Evolutionary conservation across 75 land plant species (phyloP).

Genomic region (Selaginella tamariscina): DNA sequence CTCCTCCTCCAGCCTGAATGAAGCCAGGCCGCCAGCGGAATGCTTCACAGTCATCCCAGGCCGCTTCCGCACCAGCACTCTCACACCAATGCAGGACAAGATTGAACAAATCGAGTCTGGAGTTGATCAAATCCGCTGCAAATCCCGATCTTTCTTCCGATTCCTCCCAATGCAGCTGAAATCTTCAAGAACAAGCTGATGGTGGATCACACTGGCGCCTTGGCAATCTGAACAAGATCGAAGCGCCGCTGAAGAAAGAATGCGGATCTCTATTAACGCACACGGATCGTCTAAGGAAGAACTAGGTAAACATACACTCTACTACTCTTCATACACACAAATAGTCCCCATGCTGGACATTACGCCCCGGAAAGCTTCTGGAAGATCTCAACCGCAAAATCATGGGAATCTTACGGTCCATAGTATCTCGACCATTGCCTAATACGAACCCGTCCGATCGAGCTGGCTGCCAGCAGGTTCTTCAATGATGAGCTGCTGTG

Average conservation of each 20-base stretch:
- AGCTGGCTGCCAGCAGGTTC: neutral
- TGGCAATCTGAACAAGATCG: too few species aligned
- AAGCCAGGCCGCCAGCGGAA: neutral
- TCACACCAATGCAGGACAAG: too few species aligned
- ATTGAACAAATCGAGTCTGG: too few species aligned
- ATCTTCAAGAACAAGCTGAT: too few species aligned
- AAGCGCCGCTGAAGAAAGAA: neutral
- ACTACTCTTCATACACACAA: neutral
- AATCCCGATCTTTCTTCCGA: neutral
- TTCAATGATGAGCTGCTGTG: neutral
- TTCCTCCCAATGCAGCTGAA: neutral
- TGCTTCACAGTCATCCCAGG: neutral
- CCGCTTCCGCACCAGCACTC: too few species aligned
- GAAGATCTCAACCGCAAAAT: too few species aligned
- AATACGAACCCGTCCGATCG: neutral
- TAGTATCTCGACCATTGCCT: too few species aligned
- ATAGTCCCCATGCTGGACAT: neutral
- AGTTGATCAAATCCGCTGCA: neutral
- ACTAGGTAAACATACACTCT: neutral
- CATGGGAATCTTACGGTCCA: too few species aligned
- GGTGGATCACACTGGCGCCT: too few species aligned
- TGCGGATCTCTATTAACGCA: neutral
- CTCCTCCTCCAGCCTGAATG: constrained; percentile 1
- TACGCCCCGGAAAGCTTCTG: neutral
- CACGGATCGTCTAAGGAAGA: neutral